These are phyloP conservation scores for Ophiostoma sp. DNA, from an alignment of 2,329 filamentous ascomycete species.

Conservation along the genomic window DNA sequence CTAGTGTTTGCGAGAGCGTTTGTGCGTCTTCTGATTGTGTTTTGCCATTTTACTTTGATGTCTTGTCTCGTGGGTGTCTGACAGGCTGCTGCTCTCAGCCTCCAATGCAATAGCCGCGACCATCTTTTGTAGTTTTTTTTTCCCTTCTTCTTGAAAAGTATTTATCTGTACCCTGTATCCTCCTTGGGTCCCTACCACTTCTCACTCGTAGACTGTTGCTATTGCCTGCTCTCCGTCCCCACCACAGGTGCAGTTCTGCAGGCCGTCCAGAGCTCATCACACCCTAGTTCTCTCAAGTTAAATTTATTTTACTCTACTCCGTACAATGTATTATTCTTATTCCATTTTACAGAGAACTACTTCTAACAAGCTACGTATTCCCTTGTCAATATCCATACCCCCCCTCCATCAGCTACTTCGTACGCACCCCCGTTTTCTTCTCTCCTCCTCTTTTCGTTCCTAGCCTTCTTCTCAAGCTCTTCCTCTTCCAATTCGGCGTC, in stretches of 20 bases:
- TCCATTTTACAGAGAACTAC: not conserved
- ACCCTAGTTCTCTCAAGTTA: not conserved
- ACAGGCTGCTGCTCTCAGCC: slow-evolving; percentile 1
- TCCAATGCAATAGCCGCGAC: not conserved
- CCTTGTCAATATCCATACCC: not conserved
- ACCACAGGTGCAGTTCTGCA: not conserved
- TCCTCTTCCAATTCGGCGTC: not conserved
- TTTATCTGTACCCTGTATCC: not conserved
- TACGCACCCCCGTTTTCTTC: not conserved
- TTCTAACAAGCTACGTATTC: not conserved
- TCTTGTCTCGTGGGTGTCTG: not conserved
- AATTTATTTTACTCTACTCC: not conserved
- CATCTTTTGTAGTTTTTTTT: not conserved
- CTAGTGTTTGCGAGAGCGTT: not conserved
- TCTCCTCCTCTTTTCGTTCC: not conserved
- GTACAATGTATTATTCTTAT: not conserved
- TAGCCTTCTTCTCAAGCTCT: not conserved
- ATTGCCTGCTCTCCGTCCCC: not conserved
- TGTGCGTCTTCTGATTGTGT: not conserved
- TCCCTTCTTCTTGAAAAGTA: not conserved
- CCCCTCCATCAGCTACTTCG: slow-evolving; percentile 10
- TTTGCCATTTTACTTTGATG: not conserved
- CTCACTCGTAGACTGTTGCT: not conserved
- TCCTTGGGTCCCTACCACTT: not conserved
- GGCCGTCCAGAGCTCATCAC: not conserved